These are phyloP conservation scores for Ocimum tenuiflorum DNA, from an alignment of 257 asterid genomes.

Conservation along the genomic window DNA sequence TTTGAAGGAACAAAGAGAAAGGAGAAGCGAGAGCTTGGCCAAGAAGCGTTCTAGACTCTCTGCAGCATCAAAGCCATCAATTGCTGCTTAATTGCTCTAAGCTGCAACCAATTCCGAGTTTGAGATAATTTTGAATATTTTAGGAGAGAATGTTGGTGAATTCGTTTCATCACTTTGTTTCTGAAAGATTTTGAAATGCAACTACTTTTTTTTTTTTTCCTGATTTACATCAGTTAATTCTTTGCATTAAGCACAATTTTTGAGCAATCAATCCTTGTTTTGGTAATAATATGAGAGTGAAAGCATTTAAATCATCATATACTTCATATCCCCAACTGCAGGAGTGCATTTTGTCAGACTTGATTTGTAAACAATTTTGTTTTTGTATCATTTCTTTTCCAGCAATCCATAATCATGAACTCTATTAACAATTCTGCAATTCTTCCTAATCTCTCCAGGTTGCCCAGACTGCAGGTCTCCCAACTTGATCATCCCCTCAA, in stretches of 20 bases:
- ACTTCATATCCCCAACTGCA: not conserved
- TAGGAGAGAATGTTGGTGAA: constrained; percentile 9
- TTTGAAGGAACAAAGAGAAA: constrained; percentile 73
- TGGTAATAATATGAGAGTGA: not conserved
- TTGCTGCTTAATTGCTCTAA: constrained; percentile 26
- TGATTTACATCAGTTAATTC: not conserved
- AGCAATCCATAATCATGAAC: constrained; percentile 17
- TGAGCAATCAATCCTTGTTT: not conserved
- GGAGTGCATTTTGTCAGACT: not conserved
- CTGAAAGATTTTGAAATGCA: not conserved
- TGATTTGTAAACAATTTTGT: not conserved
- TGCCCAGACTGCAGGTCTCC: constrained; percentile 61
- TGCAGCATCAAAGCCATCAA: constrained; percentile 45
- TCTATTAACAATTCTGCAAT: constrained; percentile 51
- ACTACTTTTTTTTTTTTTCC: not conserved
- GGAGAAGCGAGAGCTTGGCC: constrained; percentile 69
- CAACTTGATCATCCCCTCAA: constrained; percentile 61
- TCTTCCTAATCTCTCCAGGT: constrained; percentile 60
- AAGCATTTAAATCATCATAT: not conserved
- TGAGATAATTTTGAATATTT: constrained; percentile 29
- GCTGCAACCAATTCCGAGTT: not conserved
- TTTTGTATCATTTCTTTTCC: not conserved
- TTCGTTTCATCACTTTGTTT: not conserved
- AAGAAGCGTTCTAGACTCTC: constrained; percentile 70
- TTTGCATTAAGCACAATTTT: not conserved